Conservation (phyloP, 2,329 filamentous ascomycete genomes). For the Penicillium sp. region DNA sequence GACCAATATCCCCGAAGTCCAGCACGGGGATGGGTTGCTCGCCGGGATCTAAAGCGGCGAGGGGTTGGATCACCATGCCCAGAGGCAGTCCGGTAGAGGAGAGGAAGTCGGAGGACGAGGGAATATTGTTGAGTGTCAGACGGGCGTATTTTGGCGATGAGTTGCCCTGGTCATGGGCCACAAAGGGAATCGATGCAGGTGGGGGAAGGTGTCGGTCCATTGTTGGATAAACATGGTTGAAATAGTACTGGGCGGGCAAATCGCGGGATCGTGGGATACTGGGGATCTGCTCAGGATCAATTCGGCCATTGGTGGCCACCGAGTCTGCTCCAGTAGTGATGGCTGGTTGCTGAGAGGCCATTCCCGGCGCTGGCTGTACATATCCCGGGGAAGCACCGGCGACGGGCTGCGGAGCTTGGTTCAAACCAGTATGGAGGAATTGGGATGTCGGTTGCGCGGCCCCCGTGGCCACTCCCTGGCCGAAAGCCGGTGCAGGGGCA, state of each 20-base stretch:
- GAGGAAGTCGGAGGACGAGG: conserved; percentile 78
- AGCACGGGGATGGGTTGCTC: conserved; percentile 88
- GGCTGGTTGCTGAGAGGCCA: conserved; percentile 35
- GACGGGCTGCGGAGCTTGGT: conserved; percentile 39
- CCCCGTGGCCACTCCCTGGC: conserved; percentile 68
- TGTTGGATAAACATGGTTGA: conserved; percentile 87
- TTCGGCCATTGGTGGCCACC: conserved; percentile 70
- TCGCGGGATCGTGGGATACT: conserved; percentile 88
- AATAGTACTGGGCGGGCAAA: conserved; percentile 78
- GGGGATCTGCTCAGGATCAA: conserved; percentile 90
- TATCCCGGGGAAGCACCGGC: conserved; percentile 30
- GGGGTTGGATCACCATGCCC: conserved; percentile 84
- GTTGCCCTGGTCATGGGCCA: conserved; percentile 95
- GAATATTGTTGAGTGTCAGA: conserved; percentile 91
- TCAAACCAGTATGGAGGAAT: conserved; percentile 63
- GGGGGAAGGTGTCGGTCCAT: conserved; percentile 94
- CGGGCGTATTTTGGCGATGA: conserved; percentile 92
- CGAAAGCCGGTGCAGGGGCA: conserved; percentile 69
- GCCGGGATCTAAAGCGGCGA: conserved; percentile 80
- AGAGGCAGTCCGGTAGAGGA: conserved; percentile 80
- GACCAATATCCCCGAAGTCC: conserved; percentile 90
- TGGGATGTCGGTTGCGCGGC: conserved; percentile 60
- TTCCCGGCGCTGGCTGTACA: conserved; percentile 24
- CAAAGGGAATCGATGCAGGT: conserved; percentile 83
- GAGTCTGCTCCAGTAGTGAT: conserved; percentile 54